A percentile compares a stretch with the other conserved stretches of the same genome.
These are phyloP conservation scores for Zostera marina DNA, from an alignment of 116 monocot genomes.

Conservation along the genomic window DNA sequence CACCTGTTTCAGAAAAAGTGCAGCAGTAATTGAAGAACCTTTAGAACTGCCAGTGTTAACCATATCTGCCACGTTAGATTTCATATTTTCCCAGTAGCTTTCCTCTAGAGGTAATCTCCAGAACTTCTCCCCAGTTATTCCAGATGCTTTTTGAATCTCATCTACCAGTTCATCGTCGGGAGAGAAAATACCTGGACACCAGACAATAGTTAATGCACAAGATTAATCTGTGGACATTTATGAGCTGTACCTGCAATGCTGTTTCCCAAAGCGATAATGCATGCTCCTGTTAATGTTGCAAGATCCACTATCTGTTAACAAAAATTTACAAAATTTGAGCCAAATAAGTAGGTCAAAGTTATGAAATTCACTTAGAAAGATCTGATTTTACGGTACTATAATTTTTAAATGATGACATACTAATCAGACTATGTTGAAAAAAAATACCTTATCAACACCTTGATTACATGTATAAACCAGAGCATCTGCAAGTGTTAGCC, in stretches of 20 bases:
- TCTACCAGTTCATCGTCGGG: conserved; percentile 74
- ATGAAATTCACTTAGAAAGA: too few species aligned
- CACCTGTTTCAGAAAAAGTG: conserved; percentile 95
- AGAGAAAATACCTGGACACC: conserved; percentile 50
- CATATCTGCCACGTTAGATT: conserved; percentile 92
- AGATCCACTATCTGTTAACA: conserved; percentile 66
- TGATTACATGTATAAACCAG: conserved; percentile 88
- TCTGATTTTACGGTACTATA: not conserved
- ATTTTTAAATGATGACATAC: not conserved
- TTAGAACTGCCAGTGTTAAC: conserved; percentile 69
- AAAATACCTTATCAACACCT: conserved; percentile 79
- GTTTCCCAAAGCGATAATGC: conserved; percentile 66
- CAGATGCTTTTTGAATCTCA: conserved; percentile 56
- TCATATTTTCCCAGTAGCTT: conserved; percentile 93
- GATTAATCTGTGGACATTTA: not conserved
- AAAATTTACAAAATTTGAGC: not conserved
- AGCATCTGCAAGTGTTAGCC: conserved; percentile 91
- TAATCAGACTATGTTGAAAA: not conserved
- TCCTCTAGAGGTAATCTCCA: conserved; percentile 93
- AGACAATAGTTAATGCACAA: not conserved
- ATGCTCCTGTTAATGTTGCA: conserved; percentile 88
- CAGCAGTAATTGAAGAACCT: conserved; percentile 75
- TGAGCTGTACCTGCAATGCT: conserved; percentile 53
- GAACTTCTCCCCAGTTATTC: conserved; percentile 60
- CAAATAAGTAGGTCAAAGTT: too few species aligned